These are phyloP conservation scores for Vitis amurensis DNA, from an alignment of 164 flowering plant genomes.

Conservation along the genomic window DNA sequence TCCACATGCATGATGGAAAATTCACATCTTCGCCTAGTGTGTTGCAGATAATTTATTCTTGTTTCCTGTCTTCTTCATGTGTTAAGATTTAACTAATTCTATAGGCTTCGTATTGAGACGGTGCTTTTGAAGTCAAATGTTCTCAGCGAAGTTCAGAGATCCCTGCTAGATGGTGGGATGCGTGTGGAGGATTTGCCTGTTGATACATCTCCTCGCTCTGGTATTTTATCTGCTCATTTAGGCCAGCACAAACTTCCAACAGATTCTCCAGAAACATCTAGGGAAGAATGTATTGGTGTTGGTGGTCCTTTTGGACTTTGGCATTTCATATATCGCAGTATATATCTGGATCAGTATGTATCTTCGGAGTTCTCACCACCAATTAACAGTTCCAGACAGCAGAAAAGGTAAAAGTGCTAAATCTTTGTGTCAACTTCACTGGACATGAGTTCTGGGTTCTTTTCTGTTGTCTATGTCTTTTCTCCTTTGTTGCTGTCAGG, in stretches of 20 bases:
- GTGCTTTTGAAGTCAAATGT: slow-evolving; percentile 94
- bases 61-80: not conserved
- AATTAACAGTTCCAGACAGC: slow-evolving; percentile 59
- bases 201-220: slow-evolving; percentile 57
- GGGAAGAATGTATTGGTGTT: slow-evolving; percentile 42
- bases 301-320: slow-evolving; percentile 98
- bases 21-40: not conserved
- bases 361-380: slow-evolving; percentile 94
- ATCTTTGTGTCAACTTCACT: slow-evolving; percentile 1
- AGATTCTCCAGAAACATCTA: slow-evolving; percentile 44
- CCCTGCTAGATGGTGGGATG: slow-evolving; percentile 88
- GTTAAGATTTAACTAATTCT: slow-evolving; percentile 18
- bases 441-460: not conserved
- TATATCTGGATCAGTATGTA: slow-evolving; percentile 90
- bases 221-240: slow-evolving; percentile 56
- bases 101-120: slow-evolving; percentile 77
- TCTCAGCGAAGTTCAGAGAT: slow-evolving; percentile 90
- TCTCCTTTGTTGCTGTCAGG: not conserved
- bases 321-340: slow-evolving; percentile 97
- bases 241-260: slow-evolving; percentile 48
- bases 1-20: not conserved
- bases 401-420: slow-evolving; percentile 59
- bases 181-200: slow-evolving; percentile 84
- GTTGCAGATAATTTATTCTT: not conserved
- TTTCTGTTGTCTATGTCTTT: not conserved